Evolutionary conservation across 352 stramenopile species (phyloP).

Genomic region (Globisporangium alternatum): DNA sequence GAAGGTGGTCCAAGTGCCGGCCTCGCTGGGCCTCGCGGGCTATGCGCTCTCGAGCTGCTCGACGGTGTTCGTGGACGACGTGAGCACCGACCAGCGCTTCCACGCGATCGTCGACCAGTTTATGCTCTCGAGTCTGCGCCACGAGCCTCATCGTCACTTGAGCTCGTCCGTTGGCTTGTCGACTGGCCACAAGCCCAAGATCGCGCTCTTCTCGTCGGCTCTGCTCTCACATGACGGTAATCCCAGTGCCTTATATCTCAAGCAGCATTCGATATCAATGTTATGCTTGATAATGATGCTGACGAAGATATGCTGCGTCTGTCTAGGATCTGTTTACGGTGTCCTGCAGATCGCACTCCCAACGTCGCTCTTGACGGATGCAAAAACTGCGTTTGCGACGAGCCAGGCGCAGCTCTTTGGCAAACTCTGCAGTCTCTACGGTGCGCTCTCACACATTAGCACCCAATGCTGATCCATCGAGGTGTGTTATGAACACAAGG

Average conservation of each 20-base stretch:
- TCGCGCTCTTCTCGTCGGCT: conserved; percentile 41
- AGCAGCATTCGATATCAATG: background rate
- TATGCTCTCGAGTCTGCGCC: conserved; percentile 24
- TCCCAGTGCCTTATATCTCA: background rate
- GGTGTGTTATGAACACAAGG: too few species aligned
- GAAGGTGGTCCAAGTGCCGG: conserved; percentile 46
- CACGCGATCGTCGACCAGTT: conserved; percentile 70
- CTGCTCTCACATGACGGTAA: conserved; percentile 43
- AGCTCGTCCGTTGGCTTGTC: background rate
- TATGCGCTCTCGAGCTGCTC: conserved; percentile 35
- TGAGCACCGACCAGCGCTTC: conserved; percentile 43
- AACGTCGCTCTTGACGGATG: conserved; percentile 15
- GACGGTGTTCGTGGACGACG: conserved; percentile 37
- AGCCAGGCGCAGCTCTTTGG: conserved; percentile 24
- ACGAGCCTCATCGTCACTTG: background rate
- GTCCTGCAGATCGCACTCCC: conserved; percentile 51
- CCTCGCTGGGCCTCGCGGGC: conserved; percentile 55
- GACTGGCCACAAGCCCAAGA: conserved; percentile 16
- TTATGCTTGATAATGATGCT: background rate
- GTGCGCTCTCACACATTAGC: conserved; percentile 23
- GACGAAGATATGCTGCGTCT: background rate
- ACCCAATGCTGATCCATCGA: background rate
- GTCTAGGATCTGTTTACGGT: conserved; percentile 38
- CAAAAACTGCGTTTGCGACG: background rate
- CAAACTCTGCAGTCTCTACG: conserved; percentile 43